Conservation (phyloP, 768 basidiomycete genomes). For the Guyanaporus albipodus region DNA sequence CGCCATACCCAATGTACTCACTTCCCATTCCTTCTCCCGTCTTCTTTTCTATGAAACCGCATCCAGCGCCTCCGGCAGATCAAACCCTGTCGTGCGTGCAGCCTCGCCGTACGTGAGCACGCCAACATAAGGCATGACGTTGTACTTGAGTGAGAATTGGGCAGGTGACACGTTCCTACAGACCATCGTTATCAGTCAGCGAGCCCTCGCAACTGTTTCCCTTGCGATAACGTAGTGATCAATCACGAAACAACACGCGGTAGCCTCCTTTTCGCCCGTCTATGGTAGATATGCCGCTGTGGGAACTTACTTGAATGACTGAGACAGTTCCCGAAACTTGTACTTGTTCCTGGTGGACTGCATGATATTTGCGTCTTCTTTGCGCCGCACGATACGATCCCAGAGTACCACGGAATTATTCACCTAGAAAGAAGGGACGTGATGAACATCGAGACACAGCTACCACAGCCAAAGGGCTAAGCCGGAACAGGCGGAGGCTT, state of each 20-base stretch:
- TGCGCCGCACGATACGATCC: constrained; percentile 87
- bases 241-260: constrained; percentile 20
- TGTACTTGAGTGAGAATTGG: constrained; percentile 77
- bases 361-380: constrained; percentile 64
- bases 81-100: constrained; percentile 40
- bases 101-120: constrained; percentile 75
- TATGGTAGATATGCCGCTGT: not conserved
- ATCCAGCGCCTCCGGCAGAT: constrained; percentile 32
- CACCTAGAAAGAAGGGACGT: constrained; percentile 37
- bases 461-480: constrained; percentile 21
- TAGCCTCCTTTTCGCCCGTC: constrained; percentile 4
- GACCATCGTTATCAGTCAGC: constrained; percentile 17
- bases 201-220: not conserved
- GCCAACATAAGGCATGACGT: constrained; percentile 89
- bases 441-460: constrained; percentile 7
- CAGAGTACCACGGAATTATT: constrained; percentile 83
- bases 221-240: constrained; percentile 12
- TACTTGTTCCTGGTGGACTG: constrained; percentile 69
- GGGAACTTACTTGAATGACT: constrained; percentile 66
- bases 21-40: not conserved
- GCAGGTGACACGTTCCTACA: constrained; percentile 62
- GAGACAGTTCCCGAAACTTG: constrained; percentile 68
- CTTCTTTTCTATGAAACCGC: constrained; percentile 23
- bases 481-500: constrained; percentile 6
- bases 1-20: constrained; percentile 10